Conservation (phyloP, 2,329 filamentous ascomycete genomes). For the Xylariaceae sp. region DNA sequence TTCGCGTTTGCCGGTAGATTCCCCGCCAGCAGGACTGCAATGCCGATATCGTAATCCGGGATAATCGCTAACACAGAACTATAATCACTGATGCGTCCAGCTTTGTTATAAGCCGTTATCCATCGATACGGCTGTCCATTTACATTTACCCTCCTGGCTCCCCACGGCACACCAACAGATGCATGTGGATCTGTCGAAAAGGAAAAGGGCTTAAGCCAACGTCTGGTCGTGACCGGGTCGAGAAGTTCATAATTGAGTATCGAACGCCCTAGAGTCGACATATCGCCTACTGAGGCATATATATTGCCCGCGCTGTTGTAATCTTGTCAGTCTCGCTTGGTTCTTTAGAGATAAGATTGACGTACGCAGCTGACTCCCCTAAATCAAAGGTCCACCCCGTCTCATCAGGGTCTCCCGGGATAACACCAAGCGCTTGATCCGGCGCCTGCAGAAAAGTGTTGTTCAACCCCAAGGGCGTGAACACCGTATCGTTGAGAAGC, state of each 20-base stretch:
- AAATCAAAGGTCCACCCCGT: constrained; percentile 27
- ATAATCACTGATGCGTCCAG: constrained; percentile 38
- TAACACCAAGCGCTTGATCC: constrained; percentile 29
- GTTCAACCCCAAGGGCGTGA: constrained; percentile 37
- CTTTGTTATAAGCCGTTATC: constrained; percentile 39
- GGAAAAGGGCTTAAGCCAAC: constrained; percentile 39
- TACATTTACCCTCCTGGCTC: constrained; percentile 26
- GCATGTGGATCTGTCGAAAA: constrained; percentile 37
- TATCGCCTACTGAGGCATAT: constrained; percentile 33
- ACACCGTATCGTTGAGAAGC: constrained; percentile 33
- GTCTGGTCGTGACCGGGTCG: constrained; percentile 29
- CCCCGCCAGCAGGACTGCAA: constrained; percentile 37
- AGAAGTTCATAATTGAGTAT: constrained; percentile 34
- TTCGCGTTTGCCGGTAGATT: constrained; percentile 26
- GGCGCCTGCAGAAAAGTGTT: constrained; percentile 32
- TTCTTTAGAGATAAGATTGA: constrained; percentile 7
- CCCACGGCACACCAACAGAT: constrained; percentile 37
- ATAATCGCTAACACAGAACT: constrained; percentile 36
- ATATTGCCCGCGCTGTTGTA: constrained; percentile 32
- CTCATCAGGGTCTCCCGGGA: constrained; percentile 31
- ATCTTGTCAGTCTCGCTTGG: constrained; percentile 15
- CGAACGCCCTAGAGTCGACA: constrained; percentile 28
- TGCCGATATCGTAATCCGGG: constrained; percentile 41
- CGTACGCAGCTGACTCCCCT: constrained; percentile 26
- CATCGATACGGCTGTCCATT: constrained; percentile 27